Conservation (phyloP, 129 eudicot species). For the Tagetes erecta region DNA sequence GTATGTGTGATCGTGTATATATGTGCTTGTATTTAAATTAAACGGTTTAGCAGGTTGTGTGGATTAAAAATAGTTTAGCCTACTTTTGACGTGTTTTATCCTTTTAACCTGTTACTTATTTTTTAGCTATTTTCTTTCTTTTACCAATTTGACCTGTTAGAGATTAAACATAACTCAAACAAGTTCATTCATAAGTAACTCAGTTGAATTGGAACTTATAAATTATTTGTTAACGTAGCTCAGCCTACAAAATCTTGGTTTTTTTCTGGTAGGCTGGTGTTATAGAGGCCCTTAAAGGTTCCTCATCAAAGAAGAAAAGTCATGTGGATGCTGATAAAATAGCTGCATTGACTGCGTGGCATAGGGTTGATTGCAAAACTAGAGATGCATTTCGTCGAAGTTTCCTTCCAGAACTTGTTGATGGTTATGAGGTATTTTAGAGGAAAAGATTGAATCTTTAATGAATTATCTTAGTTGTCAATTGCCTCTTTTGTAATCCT, state of each 20-base stretch:
- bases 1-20: no score
- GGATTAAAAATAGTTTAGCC: not conserved
- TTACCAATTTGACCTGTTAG: not conserved
- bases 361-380: constrained; percentile 79
- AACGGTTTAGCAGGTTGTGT: not conserved
- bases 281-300: constrained; percentile 51
- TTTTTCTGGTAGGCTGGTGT: constrained; percentile 49
- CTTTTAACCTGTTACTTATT: not conserved
- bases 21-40: not conserved
- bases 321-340: constrained; percentile 73
- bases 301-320: constrained; percentile 49
- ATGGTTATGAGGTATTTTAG: constrained; percentile 74
- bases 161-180: not conserved
- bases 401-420: constrained; percentile 67
- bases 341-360: constrained; percentile 88
- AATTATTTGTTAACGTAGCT: not conserved
- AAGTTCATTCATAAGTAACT: not conserved
- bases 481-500: not conserved
- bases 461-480: not conserved
- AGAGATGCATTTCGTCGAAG: constrained; percentile 91
- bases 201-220: not conserved
- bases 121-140: not conserved
- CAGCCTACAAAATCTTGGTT: not conserved
- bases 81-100: not conserved
- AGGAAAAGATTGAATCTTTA: not conserved